Percentiles rank a stretch among this genome's conserved stretches.
These are phyloP conservation scores for Pouteria campechiana DNA, from an alignment of 179 eudicot genomes.

Conservation along the genomic window DNA sequence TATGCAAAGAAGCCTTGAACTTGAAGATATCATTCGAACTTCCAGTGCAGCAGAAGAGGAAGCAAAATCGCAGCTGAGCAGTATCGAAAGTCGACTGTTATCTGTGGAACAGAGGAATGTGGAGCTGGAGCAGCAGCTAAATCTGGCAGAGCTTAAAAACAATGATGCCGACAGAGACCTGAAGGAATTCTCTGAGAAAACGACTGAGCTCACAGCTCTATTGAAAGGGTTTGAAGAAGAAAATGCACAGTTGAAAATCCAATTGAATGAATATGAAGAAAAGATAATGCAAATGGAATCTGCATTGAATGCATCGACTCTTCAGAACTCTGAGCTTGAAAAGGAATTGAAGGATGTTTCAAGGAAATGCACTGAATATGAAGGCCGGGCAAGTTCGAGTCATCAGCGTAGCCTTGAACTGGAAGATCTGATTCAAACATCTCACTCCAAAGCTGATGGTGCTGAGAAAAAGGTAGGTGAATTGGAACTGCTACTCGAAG, in stretches of 20 bases:
- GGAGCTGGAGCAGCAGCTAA: conserved; percentile 33
- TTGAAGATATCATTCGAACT: conserved; percentile 27
- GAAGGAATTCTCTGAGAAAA: conserved; percentile 16
- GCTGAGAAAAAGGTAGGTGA: conserved; percentile 33
- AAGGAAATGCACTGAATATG: conserved; percentile 39
- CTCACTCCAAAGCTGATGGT: conserved; percentile 38
- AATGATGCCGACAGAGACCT: conserved; percentile 23
- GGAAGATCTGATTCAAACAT: conserved; percentile 33
- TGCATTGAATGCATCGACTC: conserved; percentile 18
- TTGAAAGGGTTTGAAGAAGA: conserved; percentile 23
- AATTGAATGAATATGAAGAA: conserved; percentile 15
- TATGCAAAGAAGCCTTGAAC: conserved; percentile 29
- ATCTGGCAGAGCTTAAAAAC: conserved; percentile 21
- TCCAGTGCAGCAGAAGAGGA: conserved; percentile 30
- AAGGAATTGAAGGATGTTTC: conserved; percentile 25
- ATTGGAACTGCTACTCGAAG: conserved; percentile 39
- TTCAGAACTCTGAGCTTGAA: conserved; percentile 33
- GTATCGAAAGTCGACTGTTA: conserved; percentile 21
- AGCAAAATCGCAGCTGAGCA: conserved; percentile 29
- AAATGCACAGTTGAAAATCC: conserved; percentile 14
- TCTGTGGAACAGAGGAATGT: conserved; percentile 21
- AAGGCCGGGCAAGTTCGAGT: conserved; percentile 27
- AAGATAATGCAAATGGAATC: conserved; percentile 28
- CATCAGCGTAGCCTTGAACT: conserved; percentile 47
- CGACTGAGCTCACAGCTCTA: conserved; percentile 9